Evolutionary conservation across 1,139 yeast species (phyloP).

Genomic region (Candida glucosophila): DNA sequence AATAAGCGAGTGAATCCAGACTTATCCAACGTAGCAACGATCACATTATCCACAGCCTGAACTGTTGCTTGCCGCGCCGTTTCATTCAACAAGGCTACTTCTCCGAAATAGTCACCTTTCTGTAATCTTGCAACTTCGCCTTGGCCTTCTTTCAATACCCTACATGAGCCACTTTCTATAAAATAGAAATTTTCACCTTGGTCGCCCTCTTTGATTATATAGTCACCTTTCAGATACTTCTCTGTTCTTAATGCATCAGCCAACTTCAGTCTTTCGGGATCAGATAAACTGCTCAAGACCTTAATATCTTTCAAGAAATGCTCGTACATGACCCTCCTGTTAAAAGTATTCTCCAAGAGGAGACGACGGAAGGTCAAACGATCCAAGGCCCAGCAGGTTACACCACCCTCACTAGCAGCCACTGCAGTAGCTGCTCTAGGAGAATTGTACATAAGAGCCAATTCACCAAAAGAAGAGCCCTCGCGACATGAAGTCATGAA

Average conservation of each 20-base stretch:
- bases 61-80: constrained; percentile 94
- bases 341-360: constrained; percentile 80
- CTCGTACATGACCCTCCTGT: constrained; percentile 86
- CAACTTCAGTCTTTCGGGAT: constrained; percentile 79
- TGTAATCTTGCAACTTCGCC: constrained; percentile 55
- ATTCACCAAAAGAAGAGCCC: constrained; percentile 92
- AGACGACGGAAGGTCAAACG: constrained; percentile 89
- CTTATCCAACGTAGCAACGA: constrained; percentile 86
- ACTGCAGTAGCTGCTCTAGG: constrained; percentile 95
- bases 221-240: constrained; percentile 61
- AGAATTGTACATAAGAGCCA: constrained; percentile 94
- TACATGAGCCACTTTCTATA: constrained; percentile 81
- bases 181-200: constrained; percentile 86
- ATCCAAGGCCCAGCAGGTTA: constrained; percentile 82
- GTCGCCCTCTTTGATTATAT: constrained; percentile 82
- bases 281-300: constrained; percentile 61
- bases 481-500: constrained; percentile 70
- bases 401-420: constrained; percentile 53
- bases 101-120: constrained; percentile 94
- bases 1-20: constrained; percentile 87
- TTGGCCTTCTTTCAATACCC: constrained; percentile 50
- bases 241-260: constrained; percentile 92
- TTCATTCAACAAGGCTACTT: constrained; percentile 85
- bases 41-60: constrained; percentile 63
- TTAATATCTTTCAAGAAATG: constrained; percentile 83